These are phyloP conservation scores for Umbelopsis isabellina DNA, from an alignment of 192 early-diverging fungal genomes.

Conservation along the genomic window DNA sequence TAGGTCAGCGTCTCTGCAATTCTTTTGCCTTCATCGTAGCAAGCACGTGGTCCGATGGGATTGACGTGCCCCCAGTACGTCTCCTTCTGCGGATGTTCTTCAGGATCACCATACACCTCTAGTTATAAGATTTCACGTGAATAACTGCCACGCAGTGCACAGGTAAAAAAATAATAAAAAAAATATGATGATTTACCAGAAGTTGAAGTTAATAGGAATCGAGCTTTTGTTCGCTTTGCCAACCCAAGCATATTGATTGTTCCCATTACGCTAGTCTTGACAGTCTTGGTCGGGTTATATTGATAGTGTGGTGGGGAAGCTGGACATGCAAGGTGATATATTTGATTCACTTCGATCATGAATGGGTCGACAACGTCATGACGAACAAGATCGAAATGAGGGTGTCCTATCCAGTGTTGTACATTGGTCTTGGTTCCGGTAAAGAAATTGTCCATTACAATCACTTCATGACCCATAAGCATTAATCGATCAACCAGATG, in stretches of 20 bases:
- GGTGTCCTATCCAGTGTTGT: slow-evolving; percentile 83
- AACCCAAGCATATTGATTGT: slow-evolving; percentile 88
- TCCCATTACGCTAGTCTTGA: slow-evolving; percentile 84
- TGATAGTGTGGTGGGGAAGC: slow-evolving; percentile 89
- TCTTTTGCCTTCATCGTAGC: slow-evolving; percentile 88
- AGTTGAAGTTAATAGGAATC: slow-evolving; percentile 78
- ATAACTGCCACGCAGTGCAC: slow-evolving; percentile 1
- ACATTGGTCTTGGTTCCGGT: slow-evolving; percentile 78
- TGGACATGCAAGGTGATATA: slow-evolving; percentile 87
- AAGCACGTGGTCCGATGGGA: slow-evolving; percentile 81
- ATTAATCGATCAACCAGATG: slow-evolving; percentile 82
- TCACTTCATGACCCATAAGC: slow-evolving; percentile 82
- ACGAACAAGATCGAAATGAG: slow-evolving; percentile 77
- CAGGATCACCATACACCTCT: slow-evolving; percentile 89
- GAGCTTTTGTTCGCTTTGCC: slow-evolving; percentile 78
- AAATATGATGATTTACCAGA: slow-evolving; percentile 55
- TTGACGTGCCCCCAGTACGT: slow-evolving; percentile 83
- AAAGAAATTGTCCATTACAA: slow-evolving; percentile 83
- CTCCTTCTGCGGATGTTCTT: slow-evolving; percentile 84
- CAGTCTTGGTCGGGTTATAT: slow-evolving; percentile 83
- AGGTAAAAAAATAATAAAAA: not conserved
- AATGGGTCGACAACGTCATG: slow-evolving; percentile 87
- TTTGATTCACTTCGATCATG: slow-evolving; percentile 83
- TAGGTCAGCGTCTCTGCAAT: slow-evolving; percentile 85
- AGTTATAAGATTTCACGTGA: slow-evolving; percentile 19